Evolutionary conservation across 495 filamentous ascomycete species (phyloP), one percentile per base, ranked within the genome.

Genomic region (Tuber brumale): DNA sequence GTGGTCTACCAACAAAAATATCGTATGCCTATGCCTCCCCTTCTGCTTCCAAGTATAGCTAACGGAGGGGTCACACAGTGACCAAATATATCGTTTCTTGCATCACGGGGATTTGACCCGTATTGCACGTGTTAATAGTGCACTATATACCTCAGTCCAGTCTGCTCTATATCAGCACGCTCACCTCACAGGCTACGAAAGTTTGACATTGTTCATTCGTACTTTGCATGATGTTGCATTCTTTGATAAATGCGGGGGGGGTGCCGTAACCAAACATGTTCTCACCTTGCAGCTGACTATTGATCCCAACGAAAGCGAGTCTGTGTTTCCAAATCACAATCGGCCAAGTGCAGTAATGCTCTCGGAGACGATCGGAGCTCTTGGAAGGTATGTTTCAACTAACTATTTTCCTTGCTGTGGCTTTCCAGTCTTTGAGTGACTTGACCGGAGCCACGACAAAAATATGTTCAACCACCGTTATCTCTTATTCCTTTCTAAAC

Each of bases 131-230:
- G 79, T 82, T 41, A 79, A 75, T 21, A 85, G 81, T 73, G 76
- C 80, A 12, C 72, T 84, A 41, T 85, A 85, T 69, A 75, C 75
- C 70, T 82, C 81, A 27, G 76, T 85, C 41, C 84, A 85, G 75
- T 77, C 81, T 39, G 82, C 84, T 70, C 79, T 85, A 5, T 85
- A 85, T 51, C 80, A 80, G 12, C 83, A 82, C 77, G 79, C 82
- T 42, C 72, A 73, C 37, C 71, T 85, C 39, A 76, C 57, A 48
- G 78, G 80, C 16, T 85, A 77, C 71, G 71, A 82, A n/a, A 81
- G 77, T 74, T 75, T 85, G 16, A 80, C 74, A 31, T 61, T 83
- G 8, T 84, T 85, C 74, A 74, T 81, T 44, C 73, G 77, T 37
- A 85, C 84, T 7, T 73, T 85, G 51, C 80, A 80, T 66, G 43